Evolutionary conservation across 176 grass and related monocot genomes (phyloP).

Genomic region (Zizania latifolia): DNA sequence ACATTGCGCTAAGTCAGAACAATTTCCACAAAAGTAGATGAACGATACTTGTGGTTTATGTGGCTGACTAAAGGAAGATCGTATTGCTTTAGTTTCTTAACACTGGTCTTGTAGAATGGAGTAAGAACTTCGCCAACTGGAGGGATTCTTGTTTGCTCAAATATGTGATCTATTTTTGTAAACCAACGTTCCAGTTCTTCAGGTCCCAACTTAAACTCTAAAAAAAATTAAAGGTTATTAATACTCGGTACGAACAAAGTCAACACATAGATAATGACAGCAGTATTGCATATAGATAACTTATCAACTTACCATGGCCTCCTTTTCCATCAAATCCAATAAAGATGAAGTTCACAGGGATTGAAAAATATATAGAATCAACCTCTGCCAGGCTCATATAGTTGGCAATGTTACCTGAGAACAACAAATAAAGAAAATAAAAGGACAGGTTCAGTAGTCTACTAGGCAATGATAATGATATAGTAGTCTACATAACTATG

Average conservation of each 20-base stretch:
- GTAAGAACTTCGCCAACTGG: conserved; percentile 81
- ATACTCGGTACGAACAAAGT: conserved; percentile 17
- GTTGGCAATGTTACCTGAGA: conserved; percentile 66
- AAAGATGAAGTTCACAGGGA: conserved; percentile 96
- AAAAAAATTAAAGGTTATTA: conserved; percentile 10
- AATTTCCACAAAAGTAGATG: not conserved
- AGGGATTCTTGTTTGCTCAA: conserved; percentile 89
- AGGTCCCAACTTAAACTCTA: conserved; percentile 72
- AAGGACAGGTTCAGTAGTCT: not conserved
- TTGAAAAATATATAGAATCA: conserved; percentile 79
- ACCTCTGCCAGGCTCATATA: conserved; percentile 76
- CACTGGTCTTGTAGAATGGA: conserved; percentile 78
- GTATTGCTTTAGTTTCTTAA: conserved; percentile 72
- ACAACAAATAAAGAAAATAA: conserved; percentile 18
- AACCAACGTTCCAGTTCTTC: conserved; percentile 94
- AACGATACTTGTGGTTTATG: conserved; percentile 77
- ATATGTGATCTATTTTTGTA: conserved; percentile 93
- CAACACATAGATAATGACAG: conserved; percentile 7
- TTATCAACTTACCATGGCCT: conserved; percentile 60
- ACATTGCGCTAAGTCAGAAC: not conserved
- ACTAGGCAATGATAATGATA: not conserved
- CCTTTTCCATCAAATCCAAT: conserved; percentile 98
- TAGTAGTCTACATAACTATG: not conserved
- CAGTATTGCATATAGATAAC: conserved; percentile 12
- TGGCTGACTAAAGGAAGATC: conserved; percentile 91